Conservation (phyloP, 768 basidiomycete genomes). For the Russula sp. region DNA sequence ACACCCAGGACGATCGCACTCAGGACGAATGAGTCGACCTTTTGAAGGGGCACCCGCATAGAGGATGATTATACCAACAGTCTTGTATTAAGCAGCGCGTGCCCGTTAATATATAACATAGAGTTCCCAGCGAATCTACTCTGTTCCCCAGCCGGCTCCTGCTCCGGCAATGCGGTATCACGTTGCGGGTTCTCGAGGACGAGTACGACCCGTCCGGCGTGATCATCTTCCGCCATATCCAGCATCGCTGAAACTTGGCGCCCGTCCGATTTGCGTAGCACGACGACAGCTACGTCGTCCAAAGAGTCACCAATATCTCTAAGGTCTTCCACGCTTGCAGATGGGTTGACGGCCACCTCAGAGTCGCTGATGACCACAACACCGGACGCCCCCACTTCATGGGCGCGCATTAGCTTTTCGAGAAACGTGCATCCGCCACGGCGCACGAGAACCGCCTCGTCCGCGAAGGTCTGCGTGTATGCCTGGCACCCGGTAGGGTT, state of each 20-base stretch:
- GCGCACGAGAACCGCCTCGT: conserved; percentile 53
- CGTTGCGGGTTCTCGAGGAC: conserved; percentile 36
- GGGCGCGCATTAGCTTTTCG: conserved; percentile 70
- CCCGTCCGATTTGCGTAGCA: conserved; percentile 50
- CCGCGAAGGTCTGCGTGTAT: conserved; percentile 43
- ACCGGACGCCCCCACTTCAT: conserved; percentile 65
- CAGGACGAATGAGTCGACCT: background rate
- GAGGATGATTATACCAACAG: conserved; percentile 44
- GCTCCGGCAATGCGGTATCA: conserved; percentile 21
- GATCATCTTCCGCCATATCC: conserved; percentile 42
- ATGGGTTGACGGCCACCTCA: conserved; percentile 57
- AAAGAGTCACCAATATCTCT: conserved; percentile 48
- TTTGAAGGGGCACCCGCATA: background rate
- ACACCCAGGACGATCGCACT: conserved; percentile 30
- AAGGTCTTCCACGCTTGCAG: conserved; percentile 52
- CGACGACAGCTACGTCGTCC: conserved; percentile 51
- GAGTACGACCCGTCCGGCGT: conserved; percentile 46
- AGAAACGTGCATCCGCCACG: conserved; percentile 88
- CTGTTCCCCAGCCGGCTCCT: conserved; percentile 24
- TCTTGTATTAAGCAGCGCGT: conserved; percentile 70
- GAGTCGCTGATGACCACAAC: conserved; percentile 69
- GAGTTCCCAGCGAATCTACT: conserved; percentile 32
- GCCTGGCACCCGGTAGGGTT: conserved; percentile 58
- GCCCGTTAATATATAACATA: conserved; percentile 71
- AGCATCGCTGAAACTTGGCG: conserved; percentile 51